These are phyloP conservation scores for Falciphora oryzae DNA, from an alignment of 2,329 filamentous ascomycete species.

Conservation along the genomic window DNA sequence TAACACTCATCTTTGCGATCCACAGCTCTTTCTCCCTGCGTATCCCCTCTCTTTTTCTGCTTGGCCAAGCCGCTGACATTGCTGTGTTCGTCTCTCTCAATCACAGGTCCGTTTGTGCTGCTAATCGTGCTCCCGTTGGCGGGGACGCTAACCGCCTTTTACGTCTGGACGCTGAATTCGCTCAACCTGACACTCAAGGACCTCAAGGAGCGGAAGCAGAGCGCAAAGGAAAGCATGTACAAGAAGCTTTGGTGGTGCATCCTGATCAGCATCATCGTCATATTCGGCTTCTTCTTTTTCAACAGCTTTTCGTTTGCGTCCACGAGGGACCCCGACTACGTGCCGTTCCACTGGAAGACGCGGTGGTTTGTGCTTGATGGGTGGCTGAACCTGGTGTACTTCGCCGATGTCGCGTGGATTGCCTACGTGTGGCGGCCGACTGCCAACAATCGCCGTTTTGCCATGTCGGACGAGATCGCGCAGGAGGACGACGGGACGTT, in stretches of 20 bases:
- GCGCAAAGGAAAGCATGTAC: slow-evolving; percentile 92
- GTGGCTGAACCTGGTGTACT: slow-evolving; percentile 94
- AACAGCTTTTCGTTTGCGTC: slow-evolving; percentile 95
- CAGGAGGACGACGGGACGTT: slow-evolving; percentile 96
- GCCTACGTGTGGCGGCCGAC: slow-evolving; percentile 96
- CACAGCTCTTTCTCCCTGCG: not conserved
- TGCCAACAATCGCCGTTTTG: slow-evolving; percentile 92
- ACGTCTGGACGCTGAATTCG: slow-evolving; percentile 97
- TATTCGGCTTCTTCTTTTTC: slow-evolving; percentile 98
- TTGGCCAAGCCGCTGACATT: slow-evolving; percentile 2
- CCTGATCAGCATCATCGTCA: slow-evolving; percentile 82
- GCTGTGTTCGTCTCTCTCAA: slow-evolving; percentile 13
- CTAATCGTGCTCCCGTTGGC: slow-evolving; percentile 90
- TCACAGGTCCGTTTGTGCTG: slow-evolving; percentile 73
- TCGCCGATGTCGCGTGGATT: slow-evolving; percentile 87
- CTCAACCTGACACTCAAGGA: slow-evolving; percentile 94
- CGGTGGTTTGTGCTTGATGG: slow-evolving; percentile 96
- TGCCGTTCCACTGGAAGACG: slow-evolving; percentile 95
- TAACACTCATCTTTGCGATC: not conserved
- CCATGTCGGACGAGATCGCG: slow-evolving; percentile 98
- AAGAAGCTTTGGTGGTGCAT: slow-evolving; percentile 99
- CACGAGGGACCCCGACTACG: slow-evolving; percentile 77
- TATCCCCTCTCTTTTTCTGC: not conserved
- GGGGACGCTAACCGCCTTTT: slow-evolving; percentile 89
- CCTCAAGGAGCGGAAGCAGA: slow-evolving; percentile 88